These are phyloP conservation scores for Mallotus japonicus DNA, from an alignment of 441 rosid genomes.

Conservation along the genomic window DNA sequence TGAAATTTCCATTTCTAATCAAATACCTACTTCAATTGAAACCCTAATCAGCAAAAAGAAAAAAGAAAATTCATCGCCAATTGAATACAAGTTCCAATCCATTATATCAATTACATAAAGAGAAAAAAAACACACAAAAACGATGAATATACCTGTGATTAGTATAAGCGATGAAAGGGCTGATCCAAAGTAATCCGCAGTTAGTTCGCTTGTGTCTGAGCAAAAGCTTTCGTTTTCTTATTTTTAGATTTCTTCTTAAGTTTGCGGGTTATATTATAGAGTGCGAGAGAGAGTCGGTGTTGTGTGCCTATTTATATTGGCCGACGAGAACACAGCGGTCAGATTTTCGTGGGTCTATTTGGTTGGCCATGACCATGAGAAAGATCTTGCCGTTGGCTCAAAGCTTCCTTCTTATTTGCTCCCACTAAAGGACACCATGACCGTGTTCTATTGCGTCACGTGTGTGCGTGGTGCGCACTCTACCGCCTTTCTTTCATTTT, in stretches of 20 bases:
- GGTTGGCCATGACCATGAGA: no score
- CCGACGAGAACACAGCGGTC: no score
- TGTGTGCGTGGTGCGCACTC: constrained; percentile 16
- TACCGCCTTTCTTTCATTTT: not conserved
- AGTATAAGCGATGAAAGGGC: not conserved
- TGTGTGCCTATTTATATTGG: no score
- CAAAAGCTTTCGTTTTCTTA: no score
- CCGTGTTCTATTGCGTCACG: not conserved
- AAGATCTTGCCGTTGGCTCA: constrained; percentile 5
- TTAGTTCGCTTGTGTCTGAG: not conserved
- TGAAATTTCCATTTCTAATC: not conserved
- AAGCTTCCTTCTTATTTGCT: not conserved
- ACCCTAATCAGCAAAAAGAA: not conserved
- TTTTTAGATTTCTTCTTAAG: no score
- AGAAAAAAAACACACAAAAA: no score
- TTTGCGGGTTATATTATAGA: not conserved
- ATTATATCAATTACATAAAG: no score
- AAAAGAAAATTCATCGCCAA: not conserved
- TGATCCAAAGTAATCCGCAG: not conserved
- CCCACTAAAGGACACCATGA: not conserved
- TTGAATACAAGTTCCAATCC: not conserved
- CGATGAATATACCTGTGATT: no score
- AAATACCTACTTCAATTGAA: not conserved
- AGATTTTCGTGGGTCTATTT: not conserved
- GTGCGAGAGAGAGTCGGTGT: not conserved